Base-by-base conservation (phyloP, 257 asterid species). In the Solanum gracilifrons region DNA sequence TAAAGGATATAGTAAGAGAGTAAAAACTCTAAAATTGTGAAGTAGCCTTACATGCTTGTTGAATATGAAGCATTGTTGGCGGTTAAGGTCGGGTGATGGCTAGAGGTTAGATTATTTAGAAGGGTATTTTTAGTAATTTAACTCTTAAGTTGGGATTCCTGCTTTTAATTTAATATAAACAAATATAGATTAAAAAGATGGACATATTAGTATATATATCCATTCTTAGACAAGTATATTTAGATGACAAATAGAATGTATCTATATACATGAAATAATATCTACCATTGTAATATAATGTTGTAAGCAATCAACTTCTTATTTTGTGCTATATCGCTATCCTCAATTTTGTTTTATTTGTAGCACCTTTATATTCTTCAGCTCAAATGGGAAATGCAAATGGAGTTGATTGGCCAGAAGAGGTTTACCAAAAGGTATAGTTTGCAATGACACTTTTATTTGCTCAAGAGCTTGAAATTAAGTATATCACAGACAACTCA, bases 321-420 rank as follows among this genome's bases (percentile, higher is more conserved):
- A 25, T 41, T n/a, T 41, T 77, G n/a, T 13, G 5, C 9, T 15
- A 48, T 48, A 18, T 0, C 2, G 3, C 8, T 25, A 77, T 77
- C 15, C 60, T 76, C 35, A n/a, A 3, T 76, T 39, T 76, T 58
- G 27, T 39, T 37, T 75, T 77, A 25, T 25, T 77, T 89, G 85
- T 88, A 92, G 96, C 94, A 74, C 93, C 97, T 88, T 88, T 90
- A 90, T 98, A 95, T 94, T 92, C 95, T 77, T 91, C 96, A 8
- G 88, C 98, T 60, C 98, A 94, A 87, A 91, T 94, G 32, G 96
- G 97, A 86, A 92, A 91, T 83, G 89, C 90, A 48, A 91, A 80
- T 91, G 92, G 90, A 51, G 96, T 93, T 86, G 99, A 95, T 85
- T 95, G 98, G 99, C 98, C 92, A 87, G 99, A 97, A 89, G 98